A percentile compares a stretch with the other conserved stretches of the same genome.
These are phyloP conservation scores for Paraphaeosphaeria minitans DNA, from an alignment of 2,329 filamentous ascomycete genomes.

Conservation along the genomic window DNA sequence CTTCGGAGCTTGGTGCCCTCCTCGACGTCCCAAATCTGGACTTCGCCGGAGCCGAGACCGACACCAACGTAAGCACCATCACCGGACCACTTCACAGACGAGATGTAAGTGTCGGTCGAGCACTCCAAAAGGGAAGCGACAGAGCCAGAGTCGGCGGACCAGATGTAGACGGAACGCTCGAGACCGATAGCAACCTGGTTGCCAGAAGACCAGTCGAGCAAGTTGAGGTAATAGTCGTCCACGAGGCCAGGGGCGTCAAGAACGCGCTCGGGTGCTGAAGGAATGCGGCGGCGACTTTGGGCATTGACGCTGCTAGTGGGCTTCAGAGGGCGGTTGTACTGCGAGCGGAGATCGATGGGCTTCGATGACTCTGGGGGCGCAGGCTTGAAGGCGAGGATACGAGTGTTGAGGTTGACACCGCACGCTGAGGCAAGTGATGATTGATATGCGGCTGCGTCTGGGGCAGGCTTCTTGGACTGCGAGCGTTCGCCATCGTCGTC, in stretches of 20 bases:
- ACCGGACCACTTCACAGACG: slow-evolving; percentile 98
- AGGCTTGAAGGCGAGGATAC: slow-evolving; percentile 98
- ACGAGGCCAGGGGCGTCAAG: slow-evolving; percentile 94
- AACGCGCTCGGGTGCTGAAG: slow-evolving; percentile 93
- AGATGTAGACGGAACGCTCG: slow-evolving; percentile 96
- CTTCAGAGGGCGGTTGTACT: slow-evolving; percentile 97
- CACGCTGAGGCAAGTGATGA: slow-evolving; percentile 89
- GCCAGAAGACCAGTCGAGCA: slow-evolving; percentile 95
- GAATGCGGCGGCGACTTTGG: slow-evolving; percentile 88
- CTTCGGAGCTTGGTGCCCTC: slow-evolving; percentile 94
- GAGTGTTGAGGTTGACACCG: slow-evolving; percentile 89
- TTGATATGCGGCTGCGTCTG: slow-evolving; percentile 88
- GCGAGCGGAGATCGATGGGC: slow-evolving; percentile 94
- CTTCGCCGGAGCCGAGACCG: slow-evolving; percentile 91
- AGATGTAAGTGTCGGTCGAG: slow-evolving; percentile 88
- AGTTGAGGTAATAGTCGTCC: slow-evolving; percentile 98
- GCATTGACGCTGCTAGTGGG: slow-evolving; percentile 73
- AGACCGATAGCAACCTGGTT: slow-evolving; percentile 98
- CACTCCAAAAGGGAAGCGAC: slow-evolving; percentile 91
- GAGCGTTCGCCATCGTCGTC: slow-evolving; percentile 68
- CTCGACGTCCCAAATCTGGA: slow-evolving; percentile 99
- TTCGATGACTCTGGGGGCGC: slow-evolving; percentile 97
- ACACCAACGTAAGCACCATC: slow-evolving; percentile 97
- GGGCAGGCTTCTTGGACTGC: slow-evolving; percentile 75
- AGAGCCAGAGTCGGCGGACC: slow-evolving; percentile 92